Evolutionary conservation across 1,284 basidiomycete species (phyloP), one percentile per base, ranked within the genome.

Genomic region (Omphalotus olearius): DNA sequence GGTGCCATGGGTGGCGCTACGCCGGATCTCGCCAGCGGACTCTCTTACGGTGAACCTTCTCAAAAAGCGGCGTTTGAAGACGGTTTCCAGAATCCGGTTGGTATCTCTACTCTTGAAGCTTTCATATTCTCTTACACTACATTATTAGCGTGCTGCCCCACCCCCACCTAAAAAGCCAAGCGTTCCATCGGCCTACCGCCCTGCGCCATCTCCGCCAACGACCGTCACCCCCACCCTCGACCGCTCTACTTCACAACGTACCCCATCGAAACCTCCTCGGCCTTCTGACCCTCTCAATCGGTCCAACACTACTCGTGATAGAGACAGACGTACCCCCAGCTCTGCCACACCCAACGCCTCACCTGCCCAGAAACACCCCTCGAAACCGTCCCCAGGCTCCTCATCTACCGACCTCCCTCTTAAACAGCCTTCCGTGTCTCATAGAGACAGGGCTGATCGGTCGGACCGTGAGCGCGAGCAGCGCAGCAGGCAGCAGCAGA

Each of bases 231-330:
- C 82, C 13, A 62, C 79, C 11, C 80, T 91, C 52, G 88, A 91
- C 70, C 83, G 88, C 48, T 87, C 87, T 23, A 84, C 85, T 39
- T 89, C 87, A 1, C 83, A 86, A 60, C 85, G 87, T 36, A 75
- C 80, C 7, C 76, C 82, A 0, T 57, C 74, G 10, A 83, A 85
- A 57, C 62, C 76, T 0, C 62, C 65, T 51, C 79, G 81, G 59
- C 61, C 73, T 26, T 57, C 69, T 17, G 82, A 86, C 9, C 66
- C 70, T 47, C 72, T 88, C 36, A 73, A 74, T 23, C 80, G 86
- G 41, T 72, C 85, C 40, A 87, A 85, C 63, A 88, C 86, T 18
- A 83, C 80, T 14, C 75, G 75, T 54, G 80, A 82, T 62, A 70
- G 73, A 50, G 41, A 47, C 16, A 73, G 74, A 23, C 66, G 69